Conservation (phyloP, 1,284 basidiomycete species). For the Golubevia sp. region DNA sequence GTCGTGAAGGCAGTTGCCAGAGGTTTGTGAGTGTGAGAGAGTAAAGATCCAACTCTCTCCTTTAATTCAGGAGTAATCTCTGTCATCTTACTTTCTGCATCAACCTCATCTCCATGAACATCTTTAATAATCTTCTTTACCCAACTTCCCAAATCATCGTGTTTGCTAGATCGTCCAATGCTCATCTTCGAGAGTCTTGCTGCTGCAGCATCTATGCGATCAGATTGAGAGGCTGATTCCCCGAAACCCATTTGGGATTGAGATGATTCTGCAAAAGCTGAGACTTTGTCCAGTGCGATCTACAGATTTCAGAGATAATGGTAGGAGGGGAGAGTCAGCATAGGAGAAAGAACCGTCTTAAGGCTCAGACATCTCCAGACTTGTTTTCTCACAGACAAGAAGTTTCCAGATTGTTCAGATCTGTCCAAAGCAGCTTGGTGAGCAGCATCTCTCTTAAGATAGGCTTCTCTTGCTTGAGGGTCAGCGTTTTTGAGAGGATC, state of each 20-base stretch:
- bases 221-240: background rate
- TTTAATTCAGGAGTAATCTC: slow-evolving; percentile 7
- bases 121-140: slow-evolving; percentile 1
- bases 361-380: too few relatives aligned
- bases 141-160: slow-evolving; percentile 4
- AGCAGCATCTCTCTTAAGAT: background rate
- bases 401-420: background rate
- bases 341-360: too few relatives aligned
- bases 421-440: background rate
- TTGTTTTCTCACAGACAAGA: slow-evolving; percentile 1
- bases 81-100: slow-evolving; percentile 5
- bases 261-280: slow-evolving; percentile 5
- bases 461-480: slow-evolving; percentile 2
- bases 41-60: slow-evolving; percentile 1
- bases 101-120: background rate
- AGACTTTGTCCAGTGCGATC: slow-evolving; percentile 5
- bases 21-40: slow-evolving; percentile 3
- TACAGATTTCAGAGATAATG: too few relatives aligned
- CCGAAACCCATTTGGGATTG: slow-evolving; percentile 1
- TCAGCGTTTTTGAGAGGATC: slow-evolving; percentile 7
- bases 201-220: background rate
- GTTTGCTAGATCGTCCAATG: background rate
- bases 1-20: slow-evolving; percentile 3
- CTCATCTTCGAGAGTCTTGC: background rate
- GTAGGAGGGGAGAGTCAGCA: too few relatives aligned